Conservation (phyloP, 148 eudicot species). For the Talinum fruticosum region DNA sequence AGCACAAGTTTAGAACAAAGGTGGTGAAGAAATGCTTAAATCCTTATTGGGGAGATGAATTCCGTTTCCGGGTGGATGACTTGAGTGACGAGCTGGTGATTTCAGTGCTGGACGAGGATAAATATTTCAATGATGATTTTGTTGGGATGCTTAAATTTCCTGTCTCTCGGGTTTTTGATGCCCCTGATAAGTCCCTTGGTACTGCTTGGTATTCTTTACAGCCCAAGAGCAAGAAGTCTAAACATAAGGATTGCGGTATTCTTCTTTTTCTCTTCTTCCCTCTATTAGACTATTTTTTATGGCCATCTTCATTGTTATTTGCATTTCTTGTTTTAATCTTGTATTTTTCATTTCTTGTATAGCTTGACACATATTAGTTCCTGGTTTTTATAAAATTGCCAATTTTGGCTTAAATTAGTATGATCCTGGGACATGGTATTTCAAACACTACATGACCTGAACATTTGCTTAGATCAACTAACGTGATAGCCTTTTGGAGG, state of each 20-base stretch:
- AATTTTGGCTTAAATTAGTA: not conserved
- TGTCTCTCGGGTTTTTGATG: constrained; percentile 69
- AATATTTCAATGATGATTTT: constrained; percentile 80
- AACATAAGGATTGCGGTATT: constrained; percentile 73
- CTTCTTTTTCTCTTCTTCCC: not conserved
- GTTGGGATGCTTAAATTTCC: constrained; percentile 72
- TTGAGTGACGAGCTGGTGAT: constrained; percentile 69
- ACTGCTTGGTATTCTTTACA: constrained; percentile 79
- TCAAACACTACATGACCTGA: not conserved
- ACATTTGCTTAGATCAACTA: not conserved
- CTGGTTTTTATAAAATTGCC: not conserved
- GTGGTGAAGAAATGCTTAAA: constrained; percentile 82
- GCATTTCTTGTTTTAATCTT: not conserved
- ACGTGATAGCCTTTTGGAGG: not conserved
- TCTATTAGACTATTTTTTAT: not conserved
- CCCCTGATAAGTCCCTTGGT: constrained; percentile 69
- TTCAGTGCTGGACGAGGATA: constrained; percentile 90
- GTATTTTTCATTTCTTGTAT: not conserved
- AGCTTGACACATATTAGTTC: not conserved
- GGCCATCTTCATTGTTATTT: not conserved
- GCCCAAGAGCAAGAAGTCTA: constrained; percentile 69
- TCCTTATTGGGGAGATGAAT: constrained; percentile 91
- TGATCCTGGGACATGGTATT: not conserved
- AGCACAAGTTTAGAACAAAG: constrained; percentile 60
- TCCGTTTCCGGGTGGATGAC: constrained; percentile 76